Evolutionary conservation across 106 monocot species (phyloP).

Genomic region (Narthecium ossifragum): DNA sequence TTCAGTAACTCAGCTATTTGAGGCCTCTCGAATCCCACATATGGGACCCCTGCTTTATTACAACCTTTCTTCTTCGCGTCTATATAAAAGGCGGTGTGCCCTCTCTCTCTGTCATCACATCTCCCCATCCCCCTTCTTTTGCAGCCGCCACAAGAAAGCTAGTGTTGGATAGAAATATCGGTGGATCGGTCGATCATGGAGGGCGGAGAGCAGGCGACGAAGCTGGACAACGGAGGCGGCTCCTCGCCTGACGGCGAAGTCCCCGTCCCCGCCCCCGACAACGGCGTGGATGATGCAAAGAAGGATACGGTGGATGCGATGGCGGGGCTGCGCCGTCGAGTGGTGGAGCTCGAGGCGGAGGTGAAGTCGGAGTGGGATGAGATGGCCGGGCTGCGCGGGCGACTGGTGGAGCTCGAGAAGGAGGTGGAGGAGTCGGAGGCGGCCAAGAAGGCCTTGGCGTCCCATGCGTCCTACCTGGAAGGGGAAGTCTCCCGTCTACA

Average conservation of each 20-base stretch:
- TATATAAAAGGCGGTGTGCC: no score
- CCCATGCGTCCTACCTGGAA: slow-evolving; percentile 15
- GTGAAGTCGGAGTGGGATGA: slow-evolving; percentile 1
- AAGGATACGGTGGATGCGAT: background rate
- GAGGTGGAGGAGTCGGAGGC: slow-evolving; percentile 16
- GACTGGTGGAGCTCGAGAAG: background rate
- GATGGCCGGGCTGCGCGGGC: background rate
- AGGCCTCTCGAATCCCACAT: no score
- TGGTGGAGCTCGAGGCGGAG: background rate
- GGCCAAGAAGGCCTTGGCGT: slow-evolving; percentile 6
- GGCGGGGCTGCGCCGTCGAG: background rate
- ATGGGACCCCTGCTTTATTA: no score
- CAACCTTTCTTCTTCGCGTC: no score
- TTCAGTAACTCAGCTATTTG: no score
- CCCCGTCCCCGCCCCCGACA: background rate
- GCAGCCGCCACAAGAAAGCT: no score
- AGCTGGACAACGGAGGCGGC: background rate
- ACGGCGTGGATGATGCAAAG: background rate
- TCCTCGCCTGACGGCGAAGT: background rate
- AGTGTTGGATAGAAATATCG: no score
- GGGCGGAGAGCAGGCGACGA: background rate
- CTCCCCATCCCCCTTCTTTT: no score
- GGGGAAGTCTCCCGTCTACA: slow-evolving; percentile 8
- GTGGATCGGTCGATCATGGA: no score
- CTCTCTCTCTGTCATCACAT: no score